Base-by-base conservation (phyloP, 2,329 filamentous ascomycete genomes). In the Neocatenulostroma microsporum region DNA sequence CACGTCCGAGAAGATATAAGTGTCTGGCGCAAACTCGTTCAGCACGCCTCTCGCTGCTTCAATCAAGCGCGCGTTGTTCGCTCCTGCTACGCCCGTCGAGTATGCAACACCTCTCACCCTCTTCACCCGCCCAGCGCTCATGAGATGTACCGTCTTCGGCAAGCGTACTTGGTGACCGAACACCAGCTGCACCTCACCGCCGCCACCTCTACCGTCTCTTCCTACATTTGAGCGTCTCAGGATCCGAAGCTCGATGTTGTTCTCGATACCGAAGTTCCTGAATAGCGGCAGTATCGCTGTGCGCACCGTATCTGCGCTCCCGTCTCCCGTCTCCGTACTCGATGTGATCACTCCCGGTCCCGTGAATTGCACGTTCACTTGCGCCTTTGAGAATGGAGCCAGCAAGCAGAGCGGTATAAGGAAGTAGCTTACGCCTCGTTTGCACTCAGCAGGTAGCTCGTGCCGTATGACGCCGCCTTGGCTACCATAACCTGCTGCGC, bases 11-110 rank as follows among this genome's bases (percentile, higher is more conserved):
- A 80, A 94, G 47, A 98, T 80, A 59, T 95, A 91, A 28, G 94
- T 89, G 57, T 98, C 91, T 5, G 82, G 77, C 3, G 84, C 81
- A 39, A 98, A 73, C 4, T 79, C 72, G 59, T 98, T 98, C 30
- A 98, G 70, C 9, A 98, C 73, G 31, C 86, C 86, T 50, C 89
- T 74, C 9, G 88, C 87, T 2, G 82, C 77, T 55, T 94, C 84
- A 55, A 96, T 98, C 84, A 95, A 93, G 46, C 91, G 75, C 44
- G 82, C 84, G 58, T 96, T 98, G 61, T 95, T 95, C 33, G 82
- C 87, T 0, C 84, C 89, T 9, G 84, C 84, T 1, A 96, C 88
- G 30, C 93, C 91, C 1, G 85, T 87, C 37, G 84, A 83, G 63
- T 96, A 98, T 31, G 91, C 88, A 28, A 98, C 91, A 41, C 91